Conservation (phyloP, 441 rosid genomes). For the Metrosideros polymorpha region DNA sequence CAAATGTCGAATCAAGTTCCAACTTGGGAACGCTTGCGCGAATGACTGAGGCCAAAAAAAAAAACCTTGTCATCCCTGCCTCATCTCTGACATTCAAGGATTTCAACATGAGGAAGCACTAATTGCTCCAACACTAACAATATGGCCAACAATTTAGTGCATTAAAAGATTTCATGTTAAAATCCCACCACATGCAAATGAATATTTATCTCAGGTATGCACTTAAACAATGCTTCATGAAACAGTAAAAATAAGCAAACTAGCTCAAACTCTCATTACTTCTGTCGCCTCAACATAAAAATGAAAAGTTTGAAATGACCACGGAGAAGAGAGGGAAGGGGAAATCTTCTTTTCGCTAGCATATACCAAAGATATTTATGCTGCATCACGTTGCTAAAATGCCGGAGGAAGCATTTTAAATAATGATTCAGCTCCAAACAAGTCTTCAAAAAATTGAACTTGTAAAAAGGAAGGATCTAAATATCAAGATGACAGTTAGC, state of each 20-base stretch:
- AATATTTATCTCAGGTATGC: not conserved
- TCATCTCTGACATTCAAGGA: not conserved
- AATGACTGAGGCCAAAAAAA: constrained; percentile 24
- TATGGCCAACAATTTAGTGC: not conserved
- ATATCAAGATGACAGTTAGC: not conserved
- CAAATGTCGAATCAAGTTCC: constrained; percentile 45
- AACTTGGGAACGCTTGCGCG: constrained; percentile 60
- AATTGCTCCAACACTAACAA: not conserved
- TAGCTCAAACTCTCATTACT: not conserved
- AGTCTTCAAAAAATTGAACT: not conserved
- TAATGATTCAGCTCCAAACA: not conserved
- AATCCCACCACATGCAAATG: not conserved
- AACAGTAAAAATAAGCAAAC: not conserved
- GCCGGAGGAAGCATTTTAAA: not conserved
- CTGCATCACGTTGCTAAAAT: not conserved
- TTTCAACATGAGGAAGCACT: not conserved
- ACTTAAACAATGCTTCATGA: not conserved
- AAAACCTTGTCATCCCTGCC: not conserved
- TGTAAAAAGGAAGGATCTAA: not conserved
- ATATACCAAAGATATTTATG: not conserved
- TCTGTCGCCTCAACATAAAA: not conserved
- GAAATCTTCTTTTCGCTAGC: not conserved
- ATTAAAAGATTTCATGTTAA: not conserved
- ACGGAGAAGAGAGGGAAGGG: not conserved
- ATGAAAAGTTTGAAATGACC: not conserved